A percentile compares a stretch with the other conserved stretches of the same genome.
Evolutionary conservation across 306 rosid genomes (phyloP).

Genomic region (Vigna nakashimae): DNA sequence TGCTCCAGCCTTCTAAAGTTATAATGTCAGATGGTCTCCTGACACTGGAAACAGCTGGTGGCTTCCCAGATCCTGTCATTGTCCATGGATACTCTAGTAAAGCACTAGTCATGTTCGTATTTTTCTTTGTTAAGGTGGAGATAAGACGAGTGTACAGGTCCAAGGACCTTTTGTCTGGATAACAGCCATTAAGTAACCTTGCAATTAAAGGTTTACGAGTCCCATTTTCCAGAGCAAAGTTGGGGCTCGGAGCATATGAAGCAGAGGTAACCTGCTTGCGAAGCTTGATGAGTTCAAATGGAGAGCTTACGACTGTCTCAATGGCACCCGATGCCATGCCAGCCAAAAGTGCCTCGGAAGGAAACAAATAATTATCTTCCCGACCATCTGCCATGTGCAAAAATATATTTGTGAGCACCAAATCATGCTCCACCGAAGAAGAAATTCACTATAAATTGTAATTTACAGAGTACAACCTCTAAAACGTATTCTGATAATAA

Average conservation of each 20-base stretch:
- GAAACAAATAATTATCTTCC: conserved; percentile 61
- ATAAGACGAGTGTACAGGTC: conserved; percentile 67
- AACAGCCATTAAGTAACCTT: conserved; percentile 65
- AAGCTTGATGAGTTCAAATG: conserved; percentile 85
- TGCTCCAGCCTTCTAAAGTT: conserved; percentile 86
- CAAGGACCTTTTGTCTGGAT: conserved; percentile 74
- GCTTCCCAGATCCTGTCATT: conserved; percentile 90
- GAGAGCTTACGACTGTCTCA: conserved; percentile 79
- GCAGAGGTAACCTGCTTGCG: conserved; percentile 84
- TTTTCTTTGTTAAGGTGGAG: conserved; percentile 76
- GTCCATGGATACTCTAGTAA: conserved; percentile 89
- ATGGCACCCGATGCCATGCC: conserved; percentile 78
- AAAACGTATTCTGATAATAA: not conserved
- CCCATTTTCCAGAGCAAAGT: conserved; percentile 58
- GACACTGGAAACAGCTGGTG: conserved; percentile 74
- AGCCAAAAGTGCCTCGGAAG: conserved; percentile 81
- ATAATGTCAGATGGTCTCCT: conserved; percentile 64
- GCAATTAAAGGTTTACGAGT: conserved; percentile 61
- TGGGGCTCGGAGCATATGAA: conserved; percentile 52
- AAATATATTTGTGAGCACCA: conserved; percentile 41
- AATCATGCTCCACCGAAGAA: conserved; percentile 24
- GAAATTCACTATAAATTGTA: conserved; percentile 12
- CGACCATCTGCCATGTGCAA: conserved; percentile 72
- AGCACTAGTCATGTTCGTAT: conserved; percentile 63
- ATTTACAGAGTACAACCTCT: not conserved